Evolutionary conservation across 148 eudicot species (phyloP).

Genomic region (Vaccinium darrowii): DNA sequence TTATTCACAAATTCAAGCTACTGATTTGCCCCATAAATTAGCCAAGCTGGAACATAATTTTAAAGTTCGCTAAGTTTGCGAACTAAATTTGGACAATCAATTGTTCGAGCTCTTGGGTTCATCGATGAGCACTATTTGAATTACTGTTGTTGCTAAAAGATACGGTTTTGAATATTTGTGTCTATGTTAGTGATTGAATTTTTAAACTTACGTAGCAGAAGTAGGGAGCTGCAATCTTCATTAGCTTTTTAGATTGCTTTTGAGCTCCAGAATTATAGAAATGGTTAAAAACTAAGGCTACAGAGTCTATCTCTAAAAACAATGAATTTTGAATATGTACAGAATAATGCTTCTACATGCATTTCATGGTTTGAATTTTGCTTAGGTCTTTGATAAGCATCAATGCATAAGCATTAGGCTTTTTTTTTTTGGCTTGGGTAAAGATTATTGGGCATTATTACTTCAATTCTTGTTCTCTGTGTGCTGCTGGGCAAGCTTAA

Average conservation of each 20-base stretch:
- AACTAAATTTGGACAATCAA: background rate
- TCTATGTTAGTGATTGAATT: background rate
- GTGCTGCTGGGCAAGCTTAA: background rate
- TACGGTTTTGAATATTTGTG: background rate
- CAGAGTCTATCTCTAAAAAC: background rate
- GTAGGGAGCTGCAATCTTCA: background rate
- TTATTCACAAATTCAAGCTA: background rate
- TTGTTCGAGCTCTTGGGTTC: background rate
- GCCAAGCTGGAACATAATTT: background rate
- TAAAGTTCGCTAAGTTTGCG: background rate
- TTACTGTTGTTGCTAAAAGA: background rate
- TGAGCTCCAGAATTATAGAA: background rate
- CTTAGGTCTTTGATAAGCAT: background rate
- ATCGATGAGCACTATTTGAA: background rate
- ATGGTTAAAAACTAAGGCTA: background rate
- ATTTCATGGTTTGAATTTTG: no score
- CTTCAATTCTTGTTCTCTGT: slow-evolving; percentile 13
- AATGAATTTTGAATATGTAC: background rate
- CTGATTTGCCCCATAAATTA: background rate
- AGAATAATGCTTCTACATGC: background rate
- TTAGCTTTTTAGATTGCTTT: background rate
- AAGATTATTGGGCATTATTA: background rate
- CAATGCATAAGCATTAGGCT: background rate
- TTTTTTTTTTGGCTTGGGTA: background rate
- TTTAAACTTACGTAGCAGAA: background rate